Conservation (phyloP, 2,329 filamentous ascomycete genomes). For the Phoma sp. region DNA sequence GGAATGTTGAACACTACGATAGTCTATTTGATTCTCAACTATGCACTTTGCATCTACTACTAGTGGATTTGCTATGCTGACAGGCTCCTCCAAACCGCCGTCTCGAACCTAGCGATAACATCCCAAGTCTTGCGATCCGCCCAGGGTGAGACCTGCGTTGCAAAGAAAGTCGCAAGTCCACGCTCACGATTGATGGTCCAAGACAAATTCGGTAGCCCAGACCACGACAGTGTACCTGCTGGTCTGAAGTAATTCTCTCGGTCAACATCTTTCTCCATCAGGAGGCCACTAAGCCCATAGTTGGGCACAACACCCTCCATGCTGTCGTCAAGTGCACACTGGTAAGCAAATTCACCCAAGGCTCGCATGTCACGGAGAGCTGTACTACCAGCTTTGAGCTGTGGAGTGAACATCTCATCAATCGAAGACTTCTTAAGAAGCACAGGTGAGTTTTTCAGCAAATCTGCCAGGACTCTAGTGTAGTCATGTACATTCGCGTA, state of each 20-base stretch:
- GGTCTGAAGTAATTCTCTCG: conserved; percentile 25
- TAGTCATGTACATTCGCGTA: conserved; percentile 32
- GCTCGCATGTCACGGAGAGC: conserved; percentile 3
- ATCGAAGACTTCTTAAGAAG: neutral
- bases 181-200: conserved; percentile 36
- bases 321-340: conserved; percentile 15
- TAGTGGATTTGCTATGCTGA: neutral
- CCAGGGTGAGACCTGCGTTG: conserved; percentile 33
- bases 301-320: conserved; percentile 24
- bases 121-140: conserved; percentile 24
- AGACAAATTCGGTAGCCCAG: conserved; percentile 29
- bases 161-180: conserved; percentile 31
- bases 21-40: no score
- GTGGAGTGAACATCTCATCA: conserved; percentile 1
- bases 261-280: neutral
- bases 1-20: neutral
- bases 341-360: conserved; percentile 15
- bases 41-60: no score
- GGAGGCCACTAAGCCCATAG: conserved; percentile 24
- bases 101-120: conserved; percentile 29
- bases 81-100: conserved; percentile 31
- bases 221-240: conserved; percentile 32
- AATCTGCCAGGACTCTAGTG: conserved; percentile 30
- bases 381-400: neutral
- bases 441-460: neutral